Evolutionary conservation across 2,329 filamentous ascomycete species (phyloP).

Genomic region (Fusarium succisae): DNA sequence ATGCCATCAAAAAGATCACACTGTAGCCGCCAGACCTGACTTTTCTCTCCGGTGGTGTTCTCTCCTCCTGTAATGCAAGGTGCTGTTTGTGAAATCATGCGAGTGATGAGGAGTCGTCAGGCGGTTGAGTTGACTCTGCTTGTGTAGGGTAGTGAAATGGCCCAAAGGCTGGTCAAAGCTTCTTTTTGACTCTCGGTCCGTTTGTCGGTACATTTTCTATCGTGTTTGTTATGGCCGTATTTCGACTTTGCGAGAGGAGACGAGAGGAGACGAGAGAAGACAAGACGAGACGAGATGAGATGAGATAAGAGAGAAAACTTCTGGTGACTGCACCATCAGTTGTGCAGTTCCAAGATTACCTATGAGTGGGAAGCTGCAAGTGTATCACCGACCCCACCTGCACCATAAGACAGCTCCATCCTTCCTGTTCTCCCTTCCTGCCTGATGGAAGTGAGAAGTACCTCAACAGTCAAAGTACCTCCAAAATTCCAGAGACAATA

Average conservation of each 20-base stretch:
- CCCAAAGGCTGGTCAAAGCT: not conserved
- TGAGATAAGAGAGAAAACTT: not conserved
- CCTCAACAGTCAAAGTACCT: not conserved
- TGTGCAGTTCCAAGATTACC: not conserved
- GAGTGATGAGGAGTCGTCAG: not conserved
- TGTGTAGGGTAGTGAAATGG: conserved; percentile 12
- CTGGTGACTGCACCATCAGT: no score
- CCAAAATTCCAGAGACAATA: not conserved
- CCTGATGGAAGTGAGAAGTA: not conserved
- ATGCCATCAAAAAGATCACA: not conserved
- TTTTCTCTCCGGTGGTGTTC: not conserved
- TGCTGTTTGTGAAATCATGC: not conserved
- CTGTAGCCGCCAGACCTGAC: conserved; percentile 1
- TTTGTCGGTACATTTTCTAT: not conserved
- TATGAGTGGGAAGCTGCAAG: not conserved
- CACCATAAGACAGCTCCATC: not conserved
- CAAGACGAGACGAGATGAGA: no score
- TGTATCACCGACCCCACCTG: not conserved
- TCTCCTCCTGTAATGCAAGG: conserved; percentile 2
- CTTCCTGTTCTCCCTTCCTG: not conserved
- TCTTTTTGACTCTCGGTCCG: not conserved
- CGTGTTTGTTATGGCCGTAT: not conserved
- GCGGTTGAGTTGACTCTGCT: not conserved
- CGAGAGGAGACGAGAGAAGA: not conserved
- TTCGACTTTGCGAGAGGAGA: not conserved